Base-by-base conservation (phyloP, 2,329 filamentous ascomycete genomes). In the Diaporthe caulivora region DNA sequence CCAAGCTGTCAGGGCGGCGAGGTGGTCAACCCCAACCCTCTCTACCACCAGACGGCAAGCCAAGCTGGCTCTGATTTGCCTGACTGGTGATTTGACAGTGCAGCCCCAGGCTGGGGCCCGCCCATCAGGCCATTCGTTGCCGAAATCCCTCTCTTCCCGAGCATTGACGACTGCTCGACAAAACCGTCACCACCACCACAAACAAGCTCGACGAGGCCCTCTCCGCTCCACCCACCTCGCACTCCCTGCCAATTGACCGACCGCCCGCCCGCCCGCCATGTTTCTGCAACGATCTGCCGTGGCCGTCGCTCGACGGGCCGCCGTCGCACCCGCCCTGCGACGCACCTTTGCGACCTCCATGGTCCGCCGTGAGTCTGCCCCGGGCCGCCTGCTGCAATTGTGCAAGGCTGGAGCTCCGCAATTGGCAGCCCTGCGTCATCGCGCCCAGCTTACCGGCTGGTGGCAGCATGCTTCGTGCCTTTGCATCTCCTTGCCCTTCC, bases 231-330 rank as follows among this genome's bases (percentile, higher is more conserved):
- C 53, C 72, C 53, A 29, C 49, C 37, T 47, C 57, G 34, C 74
- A 49, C 53, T 57, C 51, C 72, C 62, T 74, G 57, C 76, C 78
- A 78, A 79, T 79, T 76, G 76, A 73, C 77, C 77, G 77, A n/a
- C 80, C 83, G 78, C 78, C 79, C 76, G 76, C 58, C 77, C 77
- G 77, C 2, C 80, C 83, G 82, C 80, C 80, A 92, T 92, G 91
- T 90, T 92, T 79, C 82, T 92, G 82, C 89, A 91, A 87, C 91
- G 91, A 82, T 87, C 90, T 81, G 90, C 87, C 82, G 80, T 90
- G 77, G 84, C 87, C 78, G 89, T 86, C 81, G 90, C 89, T 80
- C 90, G 91, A 82, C 89, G 91, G 76, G 90, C 87, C 75, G 86
- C 87, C 80, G 85, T 86, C 75, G 79, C 84, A 72, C 88, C 90